Evolutionary conservation across 1,284 basidiomycete species (phyloP).

Genomic region (Cutaneotrichosporon cavernicola): DNA sequence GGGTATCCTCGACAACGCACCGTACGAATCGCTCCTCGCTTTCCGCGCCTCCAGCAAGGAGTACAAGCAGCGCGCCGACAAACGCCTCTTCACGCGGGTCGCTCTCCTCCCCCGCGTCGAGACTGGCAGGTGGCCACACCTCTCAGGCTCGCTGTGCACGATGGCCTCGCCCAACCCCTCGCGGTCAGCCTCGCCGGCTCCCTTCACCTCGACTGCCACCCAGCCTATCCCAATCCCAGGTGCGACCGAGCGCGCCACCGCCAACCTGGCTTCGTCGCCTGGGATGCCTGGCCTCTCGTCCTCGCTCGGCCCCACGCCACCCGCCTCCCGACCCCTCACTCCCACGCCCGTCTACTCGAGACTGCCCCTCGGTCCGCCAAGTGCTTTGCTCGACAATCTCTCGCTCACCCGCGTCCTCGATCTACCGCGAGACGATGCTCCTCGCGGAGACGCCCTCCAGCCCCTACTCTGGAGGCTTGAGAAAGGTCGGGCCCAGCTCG

Average conservation of each 20-base stretch:
- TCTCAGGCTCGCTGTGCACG: slow-evolving; percentile 1
- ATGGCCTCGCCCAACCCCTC: background rate
- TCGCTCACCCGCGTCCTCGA: background rate
- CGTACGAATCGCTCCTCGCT: slow-evolving; percentile 7
- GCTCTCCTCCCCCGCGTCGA: background rate
- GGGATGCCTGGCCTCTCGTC: background rate
- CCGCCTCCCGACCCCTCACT: background rate
- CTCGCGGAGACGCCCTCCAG: background rate
- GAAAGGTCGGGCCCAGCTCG: background rate
- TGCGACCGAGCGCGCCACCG: background rate
- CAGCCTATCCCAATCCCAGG: background rate
- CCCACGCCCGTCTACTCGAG: background rate
- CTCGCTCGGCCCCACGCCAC: background rate
- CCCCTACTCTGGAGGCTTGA: slow-evolving; percentile 6
- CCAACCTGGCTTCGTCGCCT: background rate
- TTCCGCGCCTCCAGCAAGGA: slow-evolving; percentile 13
- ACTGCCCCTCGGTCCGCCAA: background rate
- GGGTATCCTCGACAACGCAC: slow-evolving; percentile 4
- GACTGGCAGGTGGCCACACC: background rate
- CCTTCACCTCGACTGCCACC: background rate
- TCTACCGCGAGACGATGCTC: background rate
- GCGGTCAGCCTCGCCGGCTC: background rate
- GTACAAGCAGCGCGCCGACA: slow-evolving; percentile 10
- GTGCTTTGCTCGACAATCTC: background rate
- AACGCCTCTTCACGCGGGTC: slow-evolving; percentile 6